Conservation (phyloP, 345 rosid species). For the Syzygium aqueum region DNA sequence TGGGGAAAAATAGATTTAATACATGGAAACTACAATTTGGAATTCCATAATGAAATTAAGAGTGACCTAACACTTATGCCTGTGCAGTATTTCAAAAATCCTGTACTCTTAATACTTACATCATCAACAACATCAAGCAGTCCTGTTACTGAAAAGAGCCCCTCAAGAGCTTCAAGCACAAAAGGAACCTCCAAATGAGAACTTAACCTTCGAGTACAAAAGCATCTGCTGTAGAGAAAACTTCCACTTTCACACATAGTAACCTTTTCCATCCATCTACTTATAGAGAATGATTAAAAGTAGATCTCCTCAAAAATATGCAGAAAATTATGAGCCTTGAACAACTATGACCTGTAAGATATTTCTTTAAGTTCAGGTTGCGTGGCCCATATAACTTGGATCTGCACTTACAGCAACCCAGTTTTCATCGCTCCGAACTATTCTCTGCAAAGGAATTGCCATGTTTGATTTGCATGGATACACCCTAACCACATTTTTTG, state of each 20-base stretch:
- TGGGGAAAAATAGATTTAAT: not conserved
- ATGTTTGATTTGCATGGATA: not conserved
- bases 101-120: not conserved
- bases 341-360: not conserved
- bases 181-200: not conserved
- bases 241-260: not conserved
- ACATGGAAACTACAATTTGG: not conserved
- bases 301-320: not conserved
- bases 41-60: not conserved
- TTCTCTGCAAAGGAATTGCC: not conserved
- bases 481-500: conserved; percentile 1
- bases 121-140: not conserved
- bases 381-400: not conserved
- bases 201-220: not conserved
- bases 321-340: not conserved
- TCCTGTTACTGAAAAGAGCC: not conserved
- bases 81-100: not conserved
- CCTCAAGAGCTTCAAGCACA: not conserved
- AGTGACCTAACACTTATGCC: not conserved
- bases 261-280: not conserved
- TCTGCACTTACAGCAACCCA: conserved; percentile 6
- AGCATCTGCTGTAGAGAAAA: not conserved
- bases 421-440: not conserved
- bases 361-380: not conserved
- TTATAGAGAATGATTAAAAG: not conserved